These are phyloP conservation scores for Beauveria caledonica DNA, from an alignment of 2,329 filamentous ascomycete genomes.

Conservation along the genomic window DNA sequence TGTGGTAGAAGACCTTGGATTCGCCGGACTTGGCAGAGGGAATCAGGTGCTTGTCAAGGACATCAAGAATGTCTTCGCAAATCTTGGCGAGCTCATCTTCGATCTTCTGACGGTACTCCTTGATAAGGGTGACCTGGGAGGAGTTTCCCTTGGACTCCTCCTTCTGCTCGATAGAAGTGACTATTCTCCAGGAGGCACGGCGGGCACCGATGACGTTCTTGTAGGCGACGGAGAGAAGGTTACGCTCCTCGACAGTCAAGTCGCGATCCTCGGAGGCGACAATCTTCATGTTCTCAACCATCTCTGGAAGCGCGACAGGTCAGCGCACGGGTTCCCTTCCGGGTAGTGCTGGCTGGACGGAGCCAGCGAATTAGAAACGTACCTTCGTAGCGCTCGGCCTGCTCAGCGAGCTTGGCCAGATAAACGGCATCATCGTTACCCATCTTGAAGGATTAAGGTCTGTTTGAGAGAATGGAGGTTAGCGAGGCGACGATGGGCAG, in stretches of 20 bases:
- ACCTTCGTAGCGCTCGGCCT: constrained; percentile 99
- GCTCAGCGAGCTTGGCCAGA: constrained; percentile 99
- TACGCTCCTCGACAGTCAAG: constrained; percentile 88
- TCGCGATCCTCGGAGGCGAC: constrained; percentile 83
- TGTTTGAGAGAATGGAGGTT: constrained; percentile 16
- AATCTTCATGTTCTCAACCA: constrained; percentile 99
- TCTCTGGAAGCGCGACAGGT: constrained; percentile 53
- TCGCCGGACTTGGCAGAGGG: constrained; percentile 90
- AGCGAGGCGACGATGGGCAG: constrained; percentile 17
- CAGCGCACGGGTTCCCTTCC: constrained; percentile 16
- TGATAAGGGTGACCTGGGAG: constrained; percentile 81
- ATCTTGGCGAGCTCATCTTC: constrained; percentile 95
- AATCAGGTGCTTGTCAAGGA: constrained; percentile 89
- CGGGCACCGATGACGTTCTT: constrained; percentile 98
- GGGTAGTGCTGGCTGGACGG: neutral
- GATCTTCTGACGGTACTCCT: constrained; percentile 98
- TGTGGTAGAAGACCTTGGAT: constrained; percentile 99
- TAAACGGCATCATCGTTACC: constrained; percentile 99
- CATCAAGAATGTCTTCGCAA: constrained; percentile 93
- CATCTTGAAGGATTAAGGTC: constrained; percentile 57
- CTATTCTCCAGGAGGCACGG: constrained; percentile 96
- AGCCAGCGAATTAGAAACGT: constrained; percentile 27
- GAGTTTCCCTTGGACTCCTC: constrained; percentile 98
- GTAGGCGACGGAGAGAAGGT: constrained; percentile 95
- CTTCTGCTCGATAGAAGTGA: constrained; percentile 98